Evolutionary conservation across 2,329 filamentous ascomycete species (phyloP), one percentile per base, ranked within the genome.

Genomic region (Paecilomyces sp.): DNA sequence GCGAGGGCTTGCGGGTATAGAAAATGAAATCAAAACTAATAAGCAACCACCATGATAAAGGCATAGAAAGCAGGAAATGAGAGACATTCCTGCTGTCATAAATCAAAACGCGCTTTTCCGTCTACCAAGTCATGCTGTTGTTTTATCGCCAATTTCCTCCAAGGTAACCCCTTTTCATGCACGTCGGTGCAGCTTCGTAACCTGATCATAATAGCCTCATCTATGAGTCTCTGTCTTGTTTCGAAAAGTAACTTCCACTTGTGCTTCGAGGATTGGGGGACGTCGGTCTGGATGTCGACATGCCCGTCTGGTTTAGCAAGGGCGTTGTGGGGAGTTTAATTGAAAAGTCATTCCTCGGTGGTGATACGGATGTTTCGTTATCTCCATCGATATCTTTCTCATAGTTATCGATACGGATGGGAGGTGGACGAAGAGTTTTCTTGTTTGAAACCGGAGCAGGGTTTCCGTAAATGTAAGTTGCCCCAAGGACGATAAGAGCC

Each of bases 381-480:
- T 74, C 70, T 58, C 85, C 85, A 50, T 87, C 82, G 12, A 82
- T 81, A 2, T 85, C 85, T 76, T 96, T 94, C 72, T 96, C 91
- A 69, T 89, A 92, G 64, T 80, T 85, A 54, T 87, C 88, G 62
- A 90, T 85, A 15, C 86, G 84, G 58, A 81, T 75, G 54, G 62
- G 71, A 13, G 75, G 74, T 31, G 75, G 77, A 58, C 83, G 80
- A 62, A 79, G 80, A 22, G 82, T 60, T 78, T 63, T 91, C 22
- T 59, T 56, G 31, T 50, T 58, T 25, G 62, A 56, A 36, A 59
- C 65, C 54, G 66, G 67, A 41, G 58, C 65, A 0, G 86, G 83
- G 5, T 83, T 83, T 62, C 85, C 91, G 79, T 96, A 97, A 15
- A 97, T 81, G 72, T 92, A 97, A 1, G 91, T 95, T 2, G 92